phyloP scores from a whole-genome alignment of 1,284 basidiomycete genomes.

The Inonotus obliquus region DNA sequence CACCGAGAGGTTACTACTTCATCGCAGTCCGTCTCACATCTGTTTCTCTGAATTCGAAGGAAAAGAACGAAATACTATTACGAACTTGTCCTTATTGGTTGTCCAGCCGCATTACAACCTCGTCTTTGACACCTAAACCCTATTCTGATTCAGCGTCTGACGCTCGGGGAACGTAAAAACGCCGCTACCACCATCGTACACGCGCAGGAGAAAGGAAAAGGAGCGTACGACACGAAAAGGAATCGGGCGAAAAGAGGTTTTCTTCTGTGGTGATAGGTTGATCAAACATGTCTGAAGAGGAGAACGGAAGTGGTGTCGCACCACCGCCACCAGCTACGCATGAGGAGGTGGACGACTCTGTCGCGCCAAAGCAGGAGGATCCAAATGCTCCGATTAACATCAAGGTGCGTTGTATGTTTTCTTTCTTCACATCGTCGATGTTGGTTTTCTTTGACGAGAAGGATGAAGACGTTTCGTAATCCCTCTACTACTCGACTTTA shows the following conservation, averaged over 20 bases:
- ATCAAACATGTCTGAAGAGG: slow-evolving; percentile 58
- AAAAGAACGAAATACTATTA: neutral
- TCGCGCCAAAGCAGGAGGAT: slow-evolving; percentile 57
- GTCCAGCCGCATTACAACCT: neutral
- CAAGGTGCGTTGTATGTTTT: slow-evolving; percentile 49
- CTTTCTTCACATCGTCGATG: no score
- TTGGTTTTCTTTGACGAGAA: no score
- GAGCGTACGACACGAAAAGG: neutral
- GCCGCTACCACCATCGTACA: neutral
- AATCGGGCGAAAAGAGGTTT: neutral
- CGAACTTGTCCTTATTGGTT: neutral
- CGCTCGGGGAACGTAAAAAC: no score
- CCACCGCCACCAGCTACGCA: slow-evolving; percentile 30
- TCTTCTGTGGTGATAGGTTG: neutral
- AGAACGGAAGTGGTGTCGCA: slow-evolving; percentile 21
- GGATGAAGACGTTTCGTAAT: no score
- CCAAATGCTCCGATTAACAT: slow-evolving; percentile 75
- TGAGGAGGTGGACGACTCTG: slow-evolving; percentile 33
- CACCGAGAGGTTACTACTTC: neutral
- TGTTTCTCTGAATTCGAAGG: neutral
- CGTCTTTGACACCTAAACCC: neutral
- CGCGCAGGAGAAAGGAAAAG: neutral
- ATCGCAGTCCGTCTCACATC: neutral
- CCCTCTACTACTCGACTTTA: no score
- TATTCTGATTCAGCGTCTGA: no score